Conservation (phyloP, 2,329 filamentous ascomycete genomes). For the Calonectria multiphialidica region DNA sequence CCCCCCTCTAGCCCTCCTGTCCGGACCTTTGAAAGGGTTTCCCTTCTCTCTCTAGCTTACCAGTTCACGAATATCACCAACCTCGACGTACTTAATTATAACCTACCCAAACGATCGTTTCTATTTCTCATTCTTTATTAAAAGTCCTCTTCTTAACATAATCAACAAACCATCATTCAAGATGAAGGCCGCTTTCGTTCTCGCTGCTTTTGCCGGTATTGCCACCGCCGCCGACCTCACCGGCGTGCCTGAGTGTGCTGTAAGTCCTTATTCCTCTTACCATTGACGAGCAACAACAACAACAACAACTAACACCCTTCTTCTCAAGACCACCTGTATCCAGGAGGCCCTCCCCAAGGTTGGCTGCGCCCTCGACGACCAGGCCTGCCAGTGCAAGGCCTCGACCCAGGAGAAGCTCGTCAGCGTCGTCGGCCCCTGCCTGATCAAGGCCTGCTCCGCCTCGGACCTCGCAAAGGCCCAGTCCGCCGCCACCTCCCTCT, state of each 20-base stretch:
- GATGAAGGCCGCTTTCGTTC: slow-evolving; percentile 55
- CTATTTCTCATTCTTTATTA: neutral
- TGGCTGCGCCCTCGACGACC: slow-evolving; percentile 52
- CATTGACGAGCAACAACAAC: neutral
- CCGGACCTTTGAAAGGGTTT: neutral
- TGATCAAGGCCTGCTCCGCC: slow-evolving; percentile 49
- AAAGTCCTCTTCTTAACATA: neutral
- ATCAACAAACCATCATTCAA: slow-evolving; percentile 33
- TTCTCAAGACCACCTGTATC: slow-evolving; percentile 49
- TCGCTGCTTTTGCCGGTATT: slow-evolving; percentile 50
- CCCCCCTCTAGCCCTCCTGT: neutral
- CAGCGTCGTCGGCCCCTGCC: slow-evolving; percentile 46
- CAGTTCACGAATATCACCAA: too few relatives aligned
- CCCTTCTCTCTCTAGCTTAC: neutral
- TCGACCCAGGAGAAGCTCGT: slow-evolving; percentile 47
- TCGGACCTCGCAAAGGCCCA: slow-evolving; percentile 48
- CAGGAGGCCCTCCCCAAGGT: slow-evolving; percentile 48
- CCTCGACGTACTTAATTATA: neutral
- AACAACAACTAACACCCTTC: neutral
- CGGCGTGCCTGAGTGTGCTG: slow-evolving; percentile 54
- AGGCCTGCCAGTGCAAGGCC: slow-evolving; percentile 54
- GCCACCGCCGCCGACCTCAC: slow-evolving; percentile 53
- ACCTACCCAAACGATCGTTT: slow-evolving; percentile 8
- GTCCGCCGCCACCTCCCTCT: slow-evolving; percentile 46
- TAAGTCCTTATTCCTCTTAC: too few relatives aligned